These are phyloP conservation scores for Xylaria sp. DNA, from an alignment of 2,329 filamentous ascomycete genomes.

Conservation along the genomic window DNA sequence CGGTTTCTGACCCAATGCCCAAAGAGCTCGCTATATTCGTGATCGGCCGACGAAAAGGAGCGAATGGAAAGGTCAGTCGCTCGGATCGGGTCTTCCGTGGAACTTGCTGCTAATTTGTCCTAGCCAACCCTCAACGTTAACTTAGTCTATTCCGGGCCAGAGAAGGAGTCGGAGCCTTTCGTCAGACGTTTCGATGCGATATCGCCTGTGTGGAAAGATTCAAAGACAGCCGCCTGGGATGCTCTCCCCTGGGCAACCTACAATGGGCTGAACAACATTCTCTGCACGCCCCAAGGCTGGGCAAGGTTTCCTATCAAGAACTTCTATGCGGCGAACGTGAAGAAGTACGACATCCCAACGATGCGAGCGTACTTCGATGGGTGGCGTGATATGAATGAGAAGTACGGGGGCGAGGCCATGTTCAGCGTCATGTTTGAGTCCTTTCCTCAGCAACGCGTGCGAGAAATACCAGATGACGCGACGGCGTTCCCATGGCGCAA, in stretches of 20 bases:
- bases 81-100: background rate
- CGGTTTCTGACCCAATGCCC: slow-evolving; percentile 15
- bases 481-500: slow-evolving; percentile 22
- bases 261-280: slow-evolving; percentile 19
- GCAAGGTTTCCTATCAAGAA: slow-evolving; percentile 23
- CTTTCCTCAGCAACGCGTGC: slow-evolving; percentile 12
- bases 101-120: background rate
- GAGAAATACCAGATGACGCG: slow-evolving; percentile 5
- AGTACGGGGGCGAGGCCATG: slow-evolving; percentile 10
- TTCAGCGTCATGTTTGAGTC: slow-evolving; percentile 26
- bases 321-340: slow-evolving; percentile 20
- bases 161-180: slow-evolving; percentile 7
- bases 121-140: slow-evolving; percentile 22
- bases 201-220: slow-evolving; percentile 10
- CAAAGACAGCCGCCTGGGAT: slow-evolving; percentile 17
- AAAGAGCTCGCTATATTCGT: slow-evolving; percentile 19
- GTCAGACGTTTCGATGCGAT: slow-evolving; percentile 6
- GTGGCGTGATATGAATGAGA: slow-evolving; percentile 24
- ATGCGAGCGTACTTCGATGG: slow-evolving; percentile 13
- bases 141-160: slow-evolving; percentile 17
- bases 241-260: slow-evolving; percentile 23
- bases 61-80: slow-evolving; percentile 17
- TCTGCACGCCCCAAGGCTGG: slow-evolving; percentile 21
- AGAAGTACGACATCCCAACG: slow-evolving; percentile 14
- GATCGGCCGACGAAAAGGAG: slow-evolving; percentile 14